Conservation (phyloP, 2,329 filamentous ascomycete genomes). For the Exophiala xenobiotica region DNA sequence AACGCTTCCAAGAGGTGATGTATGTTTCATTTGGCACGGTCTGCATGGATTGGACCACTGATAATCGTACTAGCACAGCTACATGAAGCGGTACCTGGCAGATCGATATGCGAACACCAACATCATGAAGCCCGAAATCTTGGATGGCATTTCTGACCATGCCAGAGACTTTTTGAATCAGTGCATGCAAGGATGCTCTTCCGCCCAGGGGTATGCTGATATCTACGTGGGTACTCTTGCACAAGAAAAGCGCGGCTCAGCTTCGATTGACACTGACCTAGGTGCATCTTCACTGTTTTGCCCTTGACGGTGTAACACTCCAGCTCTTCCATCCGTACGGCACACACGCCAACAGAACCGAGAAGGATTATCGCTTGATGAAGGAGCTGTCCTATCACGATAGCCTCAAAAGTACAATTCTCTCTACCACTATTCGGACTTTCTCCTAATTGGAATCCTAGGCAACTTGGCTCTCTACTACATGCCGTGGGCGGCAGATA, state of each 20-base stretch:
- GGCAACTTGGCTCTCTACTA: slow-evolving; percentile 8
- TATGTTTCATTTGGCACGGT: not conserved
- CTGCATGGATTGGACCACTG: not conserved
- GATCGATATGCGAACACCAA: slow-evolving; percentile 70
- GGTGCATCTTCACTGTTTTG: slow-evolving; percentile 61
- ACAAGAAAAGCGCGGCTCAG: too few species aligned
- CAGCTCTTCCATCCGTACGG: slow-evolving; percentile 69
- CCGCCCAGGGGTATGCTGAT: slow-evolving; percentile 53
- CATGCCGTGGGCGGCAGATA: slow-evolving; percentile 41
- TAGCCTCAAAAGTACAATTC: slow-evolving; percentile 59
- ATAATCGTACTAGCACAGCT: slow-evolving; percentile 9
- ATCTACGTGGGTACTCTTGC: slow-evolving; percentile 62
- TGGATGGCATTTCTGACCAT: slow-evolving; percentile 59
- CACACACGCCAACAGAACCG: slow-evolving; percentile 57
- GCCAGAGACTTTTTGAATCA: slow-evolving; percentile 56
- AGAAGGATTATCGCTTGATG: slow-evolving; percentile 65
- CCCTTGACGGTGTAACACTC: slow-evolving; percentile 67
- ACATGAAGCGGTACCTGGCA: slow-evolving; percentile 33
- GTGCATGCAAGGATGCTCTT: slow-evolving; percentile 45
- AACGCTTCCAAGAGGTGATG: slow-evolving; percentile 4
- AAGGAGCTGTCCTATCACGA: slow-evolving; percentile 66
- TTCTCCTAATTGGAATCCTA: slow-evolving; percentile 5
- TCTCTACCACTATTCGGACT: not conserved
- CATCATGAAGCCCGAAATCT: slow-evolving; percentile 56
- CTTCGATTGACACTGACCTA: slow-evolving; percentile 9